Evolutionary conservation across 78 protist genomes (phyloP).

Genomic region (Chrysochromulina tobinii): DNA sequence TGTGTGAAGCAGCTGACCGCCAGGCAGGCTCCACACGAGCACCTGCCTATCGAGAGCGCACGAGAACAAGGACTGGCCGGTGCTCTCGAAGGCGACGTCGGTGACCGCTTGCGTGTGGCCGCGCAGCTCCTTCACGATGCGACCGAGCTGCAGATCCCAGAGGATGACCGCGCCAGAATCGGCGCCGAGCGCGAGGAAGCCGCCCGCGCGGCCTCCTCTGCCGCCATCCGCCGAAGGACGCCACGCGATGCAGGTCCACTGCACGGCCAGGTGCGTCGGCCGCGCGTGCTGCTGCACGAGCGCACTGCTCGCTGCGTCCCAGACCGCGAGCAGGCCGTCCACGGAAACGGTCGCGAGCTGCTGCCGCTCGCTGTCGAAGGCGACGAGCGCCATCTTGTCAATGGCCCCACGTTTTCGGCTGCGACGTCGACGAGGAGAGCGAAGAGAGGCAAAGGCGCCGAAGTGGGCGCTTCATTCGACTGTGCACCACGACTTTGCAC

Average conservation of each 20-base stretch:
- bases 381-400: neutral
- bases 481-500: no score
- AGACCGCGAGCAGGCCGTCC: neutral
- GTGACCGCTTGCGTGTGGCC: neutral
- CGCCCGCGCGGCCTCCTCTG: neutral
- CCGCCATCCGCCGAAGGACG: neutral
- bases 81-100: neutral
- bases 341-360: neutral
- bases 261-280: neutral
- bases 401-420: no score
- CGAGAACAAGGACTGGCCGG: neutral
- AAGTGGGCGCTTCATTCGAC: no score
- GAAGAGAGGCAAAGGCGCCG: no score
- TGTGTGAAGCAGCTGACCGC: neutral
- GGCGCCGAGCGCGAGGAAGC: neutral
- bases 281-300: neutral
- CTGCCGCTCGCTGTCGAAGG: neutral
- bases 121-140: neutral
- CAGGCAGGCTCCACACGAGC: neutral
- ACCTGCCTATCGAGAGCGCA: neutral
- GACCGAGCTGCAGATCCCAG: neutral
- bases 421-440: no score
- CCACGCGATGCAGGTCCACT: neutral
- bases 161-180: neutral
- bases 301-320: neutral